Conservation (phyloP, 1,284 basidiomycete genomes). For the Lignosus rhinocerotis region DNA sequence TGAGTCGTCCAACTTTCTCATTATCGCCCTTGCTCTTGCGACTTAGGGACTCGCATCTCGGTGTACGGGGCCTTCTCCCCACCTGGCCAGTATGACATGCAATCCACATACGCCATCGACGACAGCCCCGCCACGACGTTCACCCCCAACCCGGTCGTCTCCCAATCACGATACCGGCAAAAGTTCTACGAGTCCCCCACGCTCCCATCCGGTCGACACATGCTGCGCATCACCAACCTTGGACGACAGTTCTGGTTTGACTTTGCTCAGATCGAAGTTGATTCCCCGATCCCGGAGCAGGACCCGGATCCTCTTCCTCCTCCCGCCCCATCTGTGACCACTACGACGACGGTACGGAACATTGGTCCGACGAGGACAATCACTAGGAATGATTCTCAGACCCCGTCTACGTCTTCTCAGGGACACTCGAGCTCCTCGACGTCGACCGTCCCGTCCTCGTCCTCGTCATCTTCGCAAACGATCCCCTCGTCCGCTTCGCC, state of each 20-base stretch:
- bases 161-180: not conserved
- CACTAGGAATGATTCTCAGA: not conserved
- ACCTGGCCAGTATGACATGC: slow-evolving; percentile 9
- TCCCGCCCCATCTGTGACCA: not conserved
- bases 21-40: not conserved
- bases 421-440: not conserved
- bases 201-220: slow-evolving; percentile 3
- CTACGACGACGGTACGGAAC: not conserved
- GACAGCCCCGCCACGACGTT: not conserved
- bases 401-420: not conserved
- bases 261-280: slow-evolving; percentile 3
- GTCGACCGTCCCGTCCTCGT: not conserved
- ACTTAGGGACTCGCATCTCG: slow-evolving; percentile 5
- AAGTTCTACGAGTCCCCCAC: slow-evolving; percentile 5
- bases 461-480: not conserved
- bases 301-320: not conserved
- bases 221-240: slow-evolving; percentile 7
- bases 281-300: not conserved
- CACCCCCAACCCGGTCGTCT: not conserved
- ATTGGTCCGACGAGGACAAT: not conserved
- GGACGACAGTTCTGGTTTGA: slow-evolving; percentile 15
- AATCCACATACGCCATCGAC: slow-evolving; percentile 13
- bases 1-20: not conserved
- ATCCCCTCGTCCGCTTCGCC: not conserved
- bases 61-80: slow-evolving; percentile 13